A percentile compares a stretch with the other conserved stretches of the same genome.
These are phyloP conservation scores for Fomitopsis palustris DNA, from an alignment of 1,284 basidiomycete genomes.

Conservation along the genomic window DNA sequence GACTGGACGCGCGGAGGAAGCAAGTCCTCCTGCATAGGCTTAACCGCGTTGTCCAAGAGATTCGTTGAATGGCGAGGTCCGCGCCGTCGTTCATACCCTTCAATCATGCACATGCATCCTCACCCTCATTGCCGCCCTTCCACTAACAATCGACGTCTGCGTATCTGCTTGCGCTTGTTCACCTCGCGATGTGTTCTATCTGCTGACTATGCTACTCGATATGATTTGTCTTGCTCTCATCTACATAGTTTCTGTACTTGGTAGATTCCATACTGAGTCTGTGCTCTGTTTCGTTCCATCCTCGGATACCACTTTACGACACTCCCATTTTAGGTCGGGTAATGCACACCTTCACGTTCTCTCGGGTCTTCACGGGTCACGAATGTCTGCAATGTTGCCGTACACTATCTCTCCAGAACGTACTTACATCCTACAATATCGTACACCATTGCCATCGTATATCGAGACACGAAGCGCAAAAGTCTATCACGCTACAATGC, in stretches of 20 bases:
- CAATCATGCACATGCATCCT: background rate
- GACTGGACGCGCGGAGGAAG: constrained; percentile 44
- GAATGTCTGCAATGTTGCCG: background rate
- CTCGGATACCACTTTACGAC: background rate
- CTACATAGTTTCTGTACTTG: constrained; percentile 1
- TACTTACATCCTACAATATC: background rate
- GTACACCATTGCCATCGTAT: background rate
- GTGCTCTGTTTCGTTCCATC: background rate
- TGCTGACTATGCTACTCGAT: constrained; percentile 3
- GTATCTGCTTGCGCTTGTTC: background rate
- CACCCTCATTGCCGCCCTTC: background rate
- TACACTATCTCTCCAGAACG: background rate
- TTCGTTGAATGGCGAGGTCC: constrained; percentile 33
- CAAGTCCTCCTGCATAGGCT: constrained; percentile 56
- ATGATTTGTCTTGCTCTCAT: background rate
- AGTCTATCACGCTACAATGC: background rate
- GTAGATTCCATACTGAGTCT: constrained; percentile 2
- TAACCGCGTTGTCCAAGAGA: constrained; percentile 58
- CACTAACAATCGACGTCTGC: background rate
- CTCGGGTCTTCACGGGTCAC: background rate
- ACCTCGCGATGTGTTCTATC: background rate
- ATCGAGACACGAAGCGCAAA: background rate
- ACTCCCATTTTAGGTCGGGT: background rate
- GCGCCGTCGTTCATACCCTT: constrained; percentile 5
- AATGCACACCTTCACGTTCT: background rate